Percentiles rank a stretch among this genome's conserved stretches.
phyloP scores from a whole-genome alignment of 2,329 filamentous ascomycete genomes.

The Aspergillus aculeatinus region DNA sequence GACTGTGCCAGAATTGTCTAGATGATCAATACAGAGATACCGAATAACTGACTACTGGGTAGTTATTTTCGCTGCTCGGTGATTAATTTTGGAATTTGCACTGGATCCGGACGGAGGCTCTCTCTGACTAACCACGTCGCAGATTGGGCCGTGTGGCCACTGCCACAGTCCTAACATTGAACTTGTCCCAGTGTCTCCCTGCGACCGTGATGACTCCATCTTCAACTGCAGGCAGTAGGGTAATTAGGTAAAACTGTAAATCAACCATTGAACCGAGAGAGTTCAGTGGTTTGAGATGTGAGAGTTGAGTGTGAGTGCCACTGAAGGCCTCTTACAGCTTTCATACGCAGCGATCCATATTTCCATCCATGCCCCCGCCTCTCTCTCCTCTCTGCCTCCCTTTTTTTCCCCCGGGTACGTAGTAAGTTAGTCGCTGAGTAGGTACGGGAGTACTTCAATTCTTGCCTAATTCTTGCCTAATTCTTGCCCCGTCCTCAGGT shows the following conservation, averaged over 20 bases:
- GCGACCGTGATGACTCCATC: neutral
- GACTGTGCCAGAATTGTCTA: neutral
- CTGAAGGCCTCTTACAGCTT: neutral
- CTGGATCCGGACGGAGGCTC: neutral
- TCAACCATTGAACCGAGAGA: neutral
- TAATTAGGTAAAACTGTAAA: neutral
- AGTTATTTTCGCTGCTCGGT: too few species aligned
- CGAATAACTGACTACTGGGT: neutral
- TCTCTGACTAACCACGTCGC: neutral
- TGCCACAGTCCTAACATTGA: neutral
- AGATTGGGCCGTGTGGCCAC: constrained; percentile 1
- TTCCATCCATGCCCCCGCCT: constrained; percentile 3
- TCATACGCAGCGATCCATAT: constrained; percentile 8
- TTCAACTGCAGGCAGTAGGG: neutral
- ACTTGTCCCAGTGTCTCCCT: neutral
- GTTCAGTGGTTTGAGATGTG: neutral
- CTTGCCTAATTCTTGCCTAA: neutral
- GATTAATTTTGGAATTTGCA: neutral
- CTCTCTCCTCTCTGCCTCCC: neutral
- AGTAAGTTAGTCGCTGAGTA: too few species aligned
- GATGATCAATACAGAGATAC: neutral
- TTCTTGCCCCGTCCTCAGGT: neutral
- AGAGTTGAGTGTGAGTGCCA: neutral
- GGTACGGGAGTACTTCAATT: too few species aligned
- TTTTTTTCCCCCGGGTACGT: neutral